A percentile compares a stretch with the other conserved stretches of the same genome.
Evolutionary conservation across 2,329 filamentous ascomycete genomes (phyloP).

Genomic region (Plenodomus biglobosus): DNA sequence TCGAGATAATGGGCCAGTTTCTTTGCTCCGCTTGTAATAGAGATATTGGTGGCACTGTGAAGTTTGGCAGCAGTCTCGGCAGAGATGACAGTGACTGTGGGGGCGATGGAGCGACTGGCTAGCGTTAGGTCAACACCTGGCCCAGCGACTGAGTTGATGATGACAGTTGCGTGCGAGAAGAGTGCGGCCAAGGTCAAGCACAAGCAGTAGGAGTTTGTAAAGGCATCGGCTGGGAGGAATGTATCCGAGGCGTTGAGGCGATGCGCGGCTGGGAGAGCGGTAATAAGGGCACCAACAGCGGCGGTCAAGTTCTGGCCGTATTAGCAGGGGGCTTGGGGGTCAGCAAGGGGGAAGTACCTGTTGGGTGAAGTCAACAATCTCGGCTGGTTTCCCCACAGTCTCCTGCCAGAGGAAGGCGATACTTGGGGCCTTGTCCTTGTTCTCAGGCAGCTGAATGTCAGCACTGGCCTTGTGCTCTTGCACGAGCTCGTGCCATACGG

Average conservation of each 20-base stretch:
- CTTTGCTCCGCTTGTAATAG: conserved; percentile 64
- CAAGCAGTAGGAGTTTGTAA: conserved; percentile 78
- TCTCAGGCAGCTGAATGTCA: conserved; percentile 65
- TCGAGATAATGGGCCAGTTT: conserved; percentile 72
- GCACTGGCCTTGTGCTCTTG: conserved; percentile 61
- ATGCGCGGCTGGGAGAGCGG: conserved; percentile 72
- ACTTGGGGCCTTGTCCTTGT: conserved; percentile 55
- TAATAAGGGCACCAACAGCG: conserved; percentile 76
- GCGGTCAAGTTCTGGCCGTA: conserved; percentile 73
- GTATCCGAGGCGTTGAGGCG: conserved; percentile 74
- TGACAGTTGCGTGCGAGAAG: conserved; percentile 80
- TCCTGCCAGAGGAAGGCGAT: conserved; percentile 68
- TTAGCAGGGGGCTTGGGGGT: conserved; percentile 9
- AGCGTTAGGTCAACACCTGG: conserved; percentile 69
- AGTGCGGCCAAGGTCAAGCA: conserved; percentile 79
- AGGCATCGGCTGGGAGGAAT: conserved; percentile 79
- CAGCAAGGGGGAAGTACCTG: conserved; percentile 45
- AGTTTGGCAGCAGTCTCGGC: conserved; percentile 70
- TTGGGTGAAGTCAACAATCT: conserved; percentile 81
- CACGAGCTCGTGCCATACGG: conserved; percentile 91
- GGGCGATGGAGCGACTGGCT: conserved; percentile 72
- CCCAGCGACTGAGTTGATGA: conserved; percentile 84
- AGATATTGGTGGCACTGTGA: conserved; percentile 63
- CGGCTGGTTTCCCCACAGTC: conserved; percentile 51
- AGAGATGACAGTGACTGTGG: conserved; percentile 79